Conservation (phyloP, 2,329 filamentous ascomycete species). For the Xylaria hypoxylon region DNA sequence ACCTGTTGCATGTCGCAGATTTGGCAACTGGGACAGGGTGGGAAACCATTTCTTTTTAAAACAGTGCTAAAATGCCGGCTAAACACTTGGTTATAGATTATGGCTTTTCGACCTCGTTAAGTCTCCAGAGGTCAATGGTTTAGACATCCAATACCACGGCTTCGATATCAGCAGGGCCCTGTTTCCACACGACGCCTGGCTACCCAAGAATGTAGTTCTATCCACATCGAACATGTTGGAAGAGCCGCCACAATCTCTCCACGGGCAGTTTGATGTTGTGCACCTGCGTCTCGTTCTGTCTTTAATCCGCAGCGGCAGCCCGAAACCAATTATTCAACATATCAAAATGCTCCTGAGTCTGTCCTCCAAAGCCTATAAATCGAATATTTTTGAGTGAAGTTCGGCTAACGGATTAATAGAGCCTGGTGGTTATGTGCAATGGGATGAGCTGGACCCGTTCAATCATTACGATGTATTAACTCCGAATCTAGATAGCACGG, state of each 20-base stretch:
- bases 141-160: conserved; percentile 30
- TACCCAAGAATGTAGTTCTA: conserved; percentile 27
- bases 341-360: conserved; percentile 36
- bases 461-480: conserved; percentile 30
- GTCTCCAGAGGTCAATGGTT: conserved; percentile 23
- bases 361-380: neutral
- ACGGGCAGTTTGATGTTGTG: conserved; percentile 33
- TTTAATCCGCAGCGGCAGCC: conserved; percentile 25
- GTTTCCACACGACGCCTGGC: conserved; percentile 33
- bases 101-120: conserved; percentile 35
- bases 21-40: conserved; percentile 37
- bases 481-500: neutral
- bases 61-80: neutral
- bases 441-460: conserved; percentile 34
- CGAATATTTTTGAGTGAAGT: neutral
- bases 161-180: conserved; percentile 34
- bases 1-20: conserved; percentile 17
- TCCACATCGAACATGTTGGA: conserved; percentile 23
- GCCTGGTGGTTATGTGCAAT: conserved; percentile 36
- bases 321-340: conserved; percentile 33
- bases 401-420: conserved; percentile 12
- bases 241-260: conserved; percentile 27
- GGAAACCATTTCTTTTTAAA: neutral
- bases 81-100: conserved; percentile 12
- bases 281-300: conserved; percentile 34